Base-by-base conservation (phyloP, 371 early-diverging fungal genomes). In the Vairimorpha necatrix region DNA sequence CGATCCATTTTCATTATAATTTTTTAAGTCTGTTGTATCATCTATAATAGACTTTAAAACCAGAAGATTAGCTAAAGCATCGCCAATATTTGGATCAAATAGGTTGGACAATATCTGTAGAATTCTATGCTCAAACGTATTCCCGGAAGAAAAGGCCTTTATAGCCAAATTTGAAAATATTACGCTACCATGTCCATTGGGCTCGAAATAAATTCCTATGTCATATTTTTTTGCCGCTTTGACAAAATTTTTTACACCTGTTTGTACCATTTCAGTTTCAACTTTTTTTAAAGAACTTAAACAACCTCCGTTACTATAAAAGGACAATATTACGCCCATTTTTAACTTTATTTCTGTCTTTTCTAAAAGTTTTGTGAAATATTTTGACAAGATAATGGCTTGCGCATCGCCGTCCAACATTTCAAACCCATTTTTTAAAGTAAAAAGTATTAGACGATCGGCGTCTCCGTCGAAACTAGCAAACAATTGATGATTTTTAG, bases 191-290 rank as follows among this genome's bases (percentile, higher is more conserved):
- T 99, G 99, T 65, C 99, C 99, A 77, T 98, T 98, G 42, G 96
- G 96, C 85, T 99, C 99, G 90, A 97, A 98, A 88, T 96, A 99
- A 48, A 96, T 93, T 80, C 98, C 96, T 74, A 97, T 89, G 84
- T 93, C 94, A 85, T 91, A 97, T 76, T 91, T 89, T 80, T 91
- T 89, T 47, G 97, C 97, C 82, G 93, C 93, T 83, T 93, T 94
- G 78, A 96, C 95, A 83, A 98, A 88, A 86, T 99, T 93, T 88
- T 99, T 99, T 72, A 99, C 97, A 77, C 99, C 99, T 26, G 98
- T 98, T 42, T 90, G 88, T 0, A 93, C 93, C 60, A 77, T 88
- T 33, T 77, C 73, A 16, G 78, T 70, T 14, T 70, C 47, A 39
- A 79, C 75, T 13, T 56, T 53, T 16, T 48, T 77, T 14, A 85